Conservation (phyloP, 805 yeast species). For the Starmerella floris region DNA sequence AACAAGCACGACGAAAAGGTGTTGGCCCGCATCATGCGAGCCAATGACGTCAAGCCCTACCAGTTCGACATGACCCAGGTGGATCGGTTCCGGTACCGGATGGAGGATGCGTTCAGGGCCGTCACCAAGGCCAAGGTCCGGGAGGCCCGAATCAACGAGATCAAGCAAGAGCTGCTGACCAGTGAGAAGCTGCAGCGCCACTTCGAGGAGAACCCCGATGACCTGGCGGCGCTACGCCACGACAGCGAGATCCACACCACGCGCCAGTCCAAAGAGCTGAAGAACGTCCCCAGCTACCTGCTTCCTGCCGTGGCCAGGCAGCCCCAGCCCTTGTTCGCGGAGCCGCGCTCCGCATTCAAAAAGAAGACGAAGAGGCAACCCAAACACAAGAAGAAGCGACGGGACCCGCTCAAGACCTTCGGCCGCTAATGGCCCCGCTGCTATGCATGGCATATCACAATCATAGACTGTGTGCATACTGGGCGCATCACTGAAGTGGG, state of each 20-base stretch:
- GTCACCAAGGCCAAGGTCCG: conserved; percentile 80
- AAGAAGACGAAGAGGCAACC: conserved; percentile 5
- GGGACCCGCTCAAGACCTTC: conserved; percentile 20
- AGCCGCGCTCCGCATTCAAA: conserved; percentile 9
- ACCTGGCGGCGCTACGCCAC: conserved; percentile 74
- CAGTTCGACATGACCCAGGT: conserved; percentile 84
- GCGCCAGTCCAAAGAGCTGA: conserved; percentile 70
- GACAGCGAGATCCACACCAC: conserved; percentile 79
- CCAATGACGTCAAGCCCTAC: conserved; percentile 70
- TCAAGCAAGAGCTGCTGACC: conserved; percentile 71
- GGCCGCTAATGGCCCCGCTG: conserved; percentile 4
- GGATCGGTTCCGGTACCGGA: conserved; percentile 89
- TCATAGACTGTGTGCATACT: neutral
- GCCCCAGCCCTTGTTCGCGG: conserved; percentile 18
- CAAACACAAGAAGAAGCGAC: conserved; percentile 9
- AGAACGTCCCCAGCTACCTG: conserved; percentile 83
- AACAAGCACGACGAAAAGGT: conserved; percentile 81
- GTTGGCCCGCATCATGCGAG: conserved; percentile 57
- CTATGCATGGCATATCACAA: neutral
- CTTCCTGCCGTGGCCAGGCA: conserved; percentile 46
- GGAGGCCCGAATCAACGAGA: conserved; percentile 84
- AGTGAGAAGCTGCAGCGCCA: conserved; percentile 85
- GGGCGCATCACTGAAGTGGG: too few relatives aligned
- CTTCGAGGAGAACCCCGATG: conserved; percentile 95
- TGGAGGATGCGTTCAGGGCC: conserved; percentile 93